Evolutionary conservation across 768 basidiomycete species (phyloP).

Genomic region (Phlebiopsis flavidoalba): DNA sequence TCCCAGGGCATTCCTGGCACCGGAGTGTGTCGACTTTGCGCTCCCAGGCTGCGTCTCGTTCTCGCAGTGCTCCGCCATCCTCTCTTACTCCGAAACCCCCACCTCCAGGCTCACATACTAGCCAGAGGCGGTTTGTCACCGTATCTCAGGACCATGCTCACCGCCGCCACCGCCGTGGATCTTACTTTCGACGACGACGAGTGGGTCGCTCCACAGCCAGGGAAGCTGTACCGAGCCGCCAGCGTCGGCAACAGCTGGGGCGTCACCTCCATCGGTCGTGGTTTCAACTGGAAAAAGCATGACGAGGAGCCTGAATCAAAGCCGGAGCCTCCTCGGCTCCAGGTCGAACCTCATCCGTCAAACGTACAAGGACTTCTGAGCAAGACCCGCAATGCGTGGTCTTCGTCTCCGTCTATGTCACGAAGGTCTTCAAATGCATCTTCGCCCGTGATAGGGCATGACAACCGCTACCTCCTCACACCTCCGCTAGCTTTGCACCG

Average conservation of each 20-base stretch:
- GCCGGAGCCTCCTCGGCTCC: conserved; percentile 2
- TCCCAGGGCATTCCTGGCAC: conserved; percentile 4
- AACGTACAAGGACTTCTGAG: conserved; percentile 6
- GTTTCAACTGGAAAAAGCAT: conserved; percentile 64
- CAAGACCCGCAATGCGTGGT: conserved; percentile 17
- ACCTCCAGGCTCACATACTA: conserved; percentile 9
- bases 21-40: conserved; percentile 10
- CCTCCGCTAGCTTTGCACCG: conserved; percentile 16
- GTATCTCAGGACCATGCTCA: conserved; percentile 20
- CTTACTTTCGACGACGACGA: conserved; percentile 62
- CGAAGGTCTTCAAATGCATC: conserved; percentile 12
- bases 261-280: conserved; percentile 79
- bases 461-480: conserved; percentile 8
- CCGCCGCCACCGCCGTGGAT: conserved; percentile 45
- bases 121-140: conserved; percentile 10
- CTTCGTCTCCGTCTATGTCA: conserved; percentile 15
- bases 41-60: conserved; percentile 18
- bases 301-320: conserved; percentile 25
- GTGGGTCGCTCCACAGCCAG: conserved; percentile 51
- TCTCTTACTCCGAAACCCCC: conserved; percentile 14
- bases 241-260: conserved; percentile 79
- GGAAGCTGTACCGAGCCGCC: conserved; percentile 51
- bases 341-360: conserved; percentile 3
- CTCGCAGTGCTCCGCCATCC: conserved; percentile 26
- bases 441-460: conserved; percentile 9